Percentiles rank a stretch among this genome's conserved stretches.
Evolutionary conservation across 2,329 filamentous ascomycete species (phyloP).

Genomic region (Colletotrichum horii): DNA sequence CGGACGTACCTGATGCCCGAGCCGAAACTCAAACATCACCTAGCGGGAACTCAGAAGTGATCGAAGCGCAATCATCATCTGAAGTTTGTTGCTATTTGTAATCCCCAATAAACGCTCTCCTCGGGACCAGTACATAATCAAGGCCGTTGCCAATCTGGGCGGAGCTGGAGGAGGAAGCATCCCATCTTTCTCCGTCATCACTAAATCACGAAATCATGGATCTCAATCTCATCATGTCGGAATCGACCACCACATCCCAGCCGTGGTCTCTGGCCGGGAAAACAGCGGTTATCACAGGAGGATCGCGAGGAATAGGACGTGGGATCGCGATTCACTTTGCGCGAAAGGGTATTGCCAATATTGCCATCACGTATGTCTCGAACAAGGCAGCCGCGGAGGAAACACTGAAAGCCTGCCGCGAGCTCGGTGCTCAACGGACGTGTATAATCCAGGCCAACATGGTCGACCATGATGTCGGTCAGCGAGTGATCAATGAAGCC

Average conservation of each 20-base stretch:
- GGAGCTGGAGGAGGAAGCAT: neutral
- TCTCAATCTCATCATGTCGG: neutral
- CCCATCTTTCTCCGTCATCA: neutral
- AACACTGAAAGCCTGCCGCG: neutral
- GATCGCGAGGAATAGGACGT: neutral
- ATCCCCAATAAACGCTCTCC: neutral
- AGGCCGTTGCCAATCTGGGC: neutral
- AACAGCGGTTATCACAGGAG: neutral
- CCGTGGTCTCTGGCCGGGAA: neutral
- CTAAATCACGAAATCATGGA: neutral
- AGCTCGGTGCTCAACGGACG: neutral
- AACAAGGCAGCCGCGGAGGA: neutral
- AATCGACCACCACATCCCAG: neutral
- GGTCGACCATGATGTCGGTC: neutral
- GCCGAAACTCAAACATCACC: neutral
- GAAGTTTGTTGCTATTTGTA: neutral
- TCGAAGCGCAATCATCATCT: neutral
- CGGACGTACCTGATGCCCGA: neutral
- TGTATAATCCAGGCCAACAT: neutral
- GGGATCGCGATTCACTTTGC: neutral
- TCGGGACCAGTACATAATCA: neutral
- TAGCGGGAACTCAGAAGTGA: neutral
- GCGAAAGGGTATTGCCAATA: neutral
- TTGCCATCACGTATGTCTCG: slow-evolving; percentile 1
- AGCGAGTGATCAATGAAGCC: neutral